Base-by-base conservation (phyloP, 2,329 filamentous ascomycete genomes). In the Hypoxylon sp. region DNA sequence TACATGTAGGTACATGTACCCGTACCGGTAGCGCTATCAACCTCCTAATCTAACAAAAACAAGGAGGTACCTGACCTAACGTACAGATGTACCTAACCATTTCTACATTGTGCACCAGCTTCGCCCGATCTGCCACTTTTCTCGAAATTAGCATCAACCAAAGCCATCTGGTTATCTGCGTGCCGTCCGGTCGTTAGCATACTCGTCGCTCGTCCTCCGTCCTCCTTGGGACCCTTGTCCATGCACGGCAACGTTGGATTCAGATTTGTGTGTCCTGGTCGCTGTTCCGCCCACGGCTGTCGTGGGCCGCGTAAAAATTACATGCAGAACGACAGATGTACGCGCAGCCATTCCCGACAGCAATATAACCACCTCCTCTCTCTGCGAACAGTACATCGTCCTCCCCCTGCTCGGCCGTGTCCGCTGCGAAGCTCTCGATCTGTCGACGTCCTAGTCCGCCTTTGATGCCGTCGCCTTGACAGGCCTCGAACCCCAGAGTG, bases 71-170 rank as follows among this genome's bases (percentile, higher is more conserved):
- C n/a, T n/a, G n/a, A n/a, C n/a, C n/a, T n/a, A n/a, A n/a, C n/a
- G n/a, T n/a, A n/a, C n/a, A n/a, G n/a, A n/a, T n/a, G n/a, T n/a
- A n/a, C n/a, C n/a, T n/a, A 10, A 10, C 26, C 26, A 9, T 23
- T 24, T 10, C 40, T 43, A 41, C 20, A 13, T 29, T 17, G 31
- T 35, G 6, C n/a, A n/a, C 31, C 13, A n/a, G 4, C 24, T 15
- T 17, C 38, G 15, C 45, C 29, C 18, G 23, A 49, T 55, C 55
- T 53, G 52, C 57, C 38, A 51, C 55, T 41, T 52, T 51, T 41
- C n/a, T 55, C 55, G 55, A 64, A 64, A 64, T 64, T 64, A 64
- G 58, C 49, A 64, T 62, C 58, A 58, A 54, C 61, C 58, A 58
- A 58, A n/a, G 51, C 45, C 40, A 60, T 48, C 47, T 49, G 42